A percentile compares a stretch with the other conserved stretches of the same genome.
phyloP scores from a whole-genome alignment of 2,329 filamentous ascomycete genomes.

The Alternaria gansuensis region DNA sequence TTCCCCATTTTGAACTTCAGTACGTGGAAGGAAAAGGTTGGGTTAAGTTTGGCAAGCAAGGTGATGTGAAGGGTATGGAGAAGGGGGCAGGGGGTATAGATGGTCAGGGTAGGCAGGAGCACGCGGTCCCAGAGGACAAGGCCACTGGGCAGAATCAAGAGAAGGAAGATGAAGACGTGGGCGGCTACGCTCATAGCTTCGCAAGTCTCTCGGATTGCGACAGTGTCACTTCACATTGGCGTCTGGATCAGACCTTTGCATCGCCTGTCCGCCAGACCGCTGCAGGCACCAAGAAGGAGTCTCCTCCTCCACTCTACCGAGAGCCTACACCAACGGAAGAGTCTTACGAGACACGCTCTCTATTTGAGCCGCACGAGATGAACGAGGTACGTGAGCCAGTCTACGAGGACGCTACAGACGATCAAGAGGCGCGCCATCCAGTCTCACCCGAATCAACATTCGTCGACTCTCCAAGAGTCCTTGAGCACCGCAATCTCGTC shows the following conservation, averaged over 20 bases:
- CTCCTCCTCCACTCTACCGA: background rate
- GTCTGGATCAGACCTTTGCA: background rate
- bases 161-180: background rate
- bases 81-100: too few species aligned
- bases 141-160: background rate
- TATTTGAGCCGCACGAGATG: background rate
- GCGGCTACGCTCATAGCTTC: background rate
- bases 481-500: constrained; percentile 13
- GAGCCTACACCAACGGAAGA: background rate
- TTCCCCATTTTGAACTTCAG: background rate
- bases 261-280: too few species aligned
- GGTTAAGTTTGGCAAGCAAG: background rate
- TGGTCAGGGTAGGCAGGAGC: too few species aligned
- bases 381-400: background rate
- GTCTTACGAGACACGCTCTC: background rate
- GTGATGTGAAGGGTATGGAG: background rate
- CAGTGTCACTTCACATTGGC: constrained; percentile 5
- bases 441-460: background rate
- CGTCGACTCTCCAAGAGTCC: background rate
- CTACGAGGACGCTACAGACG: background rate
- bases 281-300: background rate
- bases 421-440: background rate
- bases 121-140: too few species aligned
- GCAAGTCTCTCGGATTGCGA: constrained; percentile 15
- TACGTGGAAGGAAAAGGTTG: background rate